Base-by-base conservation (phyloP, 164 flowering plant genomes). In the Chloranthus sessilifolius region DNA sequence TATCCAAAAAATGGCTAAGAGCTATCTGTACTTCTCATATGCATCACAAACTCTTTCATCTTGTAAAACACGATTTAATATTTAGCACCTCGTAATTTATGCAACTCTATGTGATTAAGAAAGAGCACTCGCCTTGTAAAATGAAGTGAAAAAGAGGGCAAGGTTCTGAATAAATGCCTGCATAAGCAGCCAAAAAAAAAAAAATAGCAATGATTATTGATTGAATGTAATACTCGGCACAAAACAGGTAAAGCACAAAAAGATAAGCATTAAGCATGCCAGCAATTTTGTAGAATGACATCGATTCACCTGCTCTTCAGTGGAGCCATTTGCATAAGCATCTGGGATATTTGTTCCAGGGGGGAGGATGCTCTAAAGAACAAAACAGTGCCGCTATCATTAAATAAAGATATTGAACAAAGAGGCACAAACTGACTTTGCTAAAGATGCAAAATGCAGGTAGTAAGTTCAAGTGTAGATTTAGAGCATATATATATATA, bases 111-210 rank as follows among this genome's bases (percentile, higher is more conserved):
- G n/a, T n/a, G n/a, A n/a, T n/a, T n/a, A n/a, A n/a, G n/a, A n/a
- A n/a, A n/a, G n/a, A n/a, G 34, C 1, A 40, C 69, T 74, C 68
- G 33, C 99, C 99, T 89, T 88, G 56, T 39, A 92, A 62, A 92
- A 88, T 46, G 99, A 81, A 30, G 99, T 86, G 69, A 92, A 92
- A 61, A 92, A 92, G 37, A 92, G 69, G 2, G 97, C 99, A 63
- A 92, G 55, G 43, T 92, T 92, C 69, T 92, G 99, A 58, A 88
- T 86, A 56, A 92, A 92, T 55, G 92, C 95, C 99, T 92, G 85
- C 24, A 70, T 21, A 34, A 62, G 56, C 23, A 59, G 50, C 34
- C 25, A 30, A 41, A 35, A 46, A 7, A 51, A 28, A 20, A n/a
- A n/a, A n/a, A n/a, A n/a, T 3, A 28, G 52, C 3, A 7, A 28